These are phyloP conservation scores for Coniochaeta prunicola DNA, from an alignment of 2,329 filamentous ascomycete species.

Conservation along the genomic window DNA sequence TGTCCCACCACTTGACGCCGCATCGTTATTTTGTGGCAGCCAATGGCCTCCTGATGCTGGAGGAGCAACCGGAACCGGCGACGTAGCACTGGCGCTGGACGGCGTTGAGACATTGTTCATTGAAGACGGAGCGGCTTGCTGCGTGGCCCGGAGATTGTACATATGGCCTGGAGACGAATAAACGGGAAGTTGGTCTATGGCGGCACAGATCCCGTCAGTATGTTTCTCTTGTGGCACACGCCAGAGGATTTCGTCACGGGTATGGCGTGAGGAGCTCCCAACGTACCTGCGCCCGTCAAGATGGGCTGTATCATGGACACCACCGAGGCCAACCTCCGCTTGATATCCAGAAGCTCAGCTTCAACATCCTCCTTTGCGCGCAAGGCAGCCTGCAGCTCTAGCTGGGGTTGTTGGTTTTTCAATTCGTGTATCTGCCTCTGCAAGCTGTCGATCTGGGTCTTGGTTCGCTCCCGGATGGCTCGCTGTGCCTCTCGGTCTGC, in stretches of 20 bases:
- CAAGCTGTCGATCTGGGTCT: constrained; percentile 68
- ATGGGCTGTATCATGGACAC: constrained; percentile 58
- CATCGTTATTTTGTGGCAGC: background rate
- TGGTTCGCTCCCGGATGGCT: constrained; percentile 76
- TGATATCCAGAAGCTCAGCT: constrained; percentile 74
- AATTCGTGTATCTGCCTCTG: constrained; percentile 69
- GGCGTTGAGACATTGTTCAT: constrained; percentile 30
- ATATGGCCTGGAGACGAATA: constrained; percentile 25
- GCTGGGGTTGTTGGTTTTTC: constrained; percentile 72
- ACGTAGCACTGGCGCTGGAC: constrained; percentile 22
- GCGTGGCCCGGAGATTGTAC: constrained; percentile 13
- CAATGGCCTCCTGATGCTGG: constrained; percentile 15
- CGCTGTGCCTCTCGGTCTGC: constrained; percentile 78
- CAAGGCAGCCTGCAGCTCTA: constrained; percentile 71
- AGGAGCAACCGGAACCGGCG: constrained; percentile 22
- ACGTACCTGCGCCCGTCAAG: constrained; percentile 25
- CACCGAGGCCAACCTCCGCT: constrained; percentile 57
- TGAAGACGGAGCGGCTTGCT: constrained; percentile 15
- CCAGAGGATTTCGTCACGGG: no score
- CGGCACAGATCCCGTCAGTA: background rate
- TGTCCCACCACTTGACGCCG: constrained; percentile 15
- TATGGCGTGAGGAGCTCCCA: background rate
- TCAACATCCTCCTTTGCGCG: constrained; percentile 70
- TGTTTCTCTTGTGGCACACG: background rate
- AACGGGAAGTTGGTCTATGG: constrained; percentile 13